A percentile compares a stretch with the other conserved stretches of the same genome.
These are phyloP conservation scores for Dalbergia cultrata DNA, from an alignment of 306 rosid species.

Conservation along the genomic window DNA sequence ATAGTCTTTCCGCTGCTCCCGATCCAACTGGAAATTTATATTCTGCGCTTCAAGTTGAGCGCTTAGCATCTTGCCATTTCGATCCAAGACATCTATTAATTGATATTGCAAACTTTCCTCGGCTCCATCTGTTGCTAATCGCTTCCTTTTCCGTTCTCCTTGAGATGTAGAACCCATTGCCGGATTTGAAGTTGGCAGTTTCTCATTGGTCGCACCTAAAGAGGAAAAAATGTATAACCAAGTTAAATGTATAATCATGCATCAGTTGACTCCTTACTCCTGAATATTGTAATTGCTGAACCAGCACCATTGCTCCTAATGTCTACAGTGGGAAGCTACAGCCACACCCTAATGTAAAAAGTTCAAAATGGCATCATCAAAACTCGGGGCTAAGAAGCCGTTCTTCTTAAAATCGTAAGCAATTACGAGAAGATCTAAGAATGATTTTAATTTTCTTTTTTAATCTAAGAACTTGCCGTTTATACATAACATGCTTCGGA, in stretches of 20 bases:
- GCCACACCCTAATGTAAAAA: background rate
- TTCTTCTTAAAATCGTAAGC: slow-evolving; percentile 6
- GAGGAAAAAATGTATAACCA: slow-evolving; percentile 10
- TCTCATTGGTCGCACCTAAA: slow-evolving; percentile 57
- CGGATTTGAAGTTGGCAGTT: slow-evolving; percentile 56
- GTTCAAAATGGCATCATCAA: slow-evolving; percentile 12
- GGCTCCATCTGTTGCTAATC: slow-evolving; percentile 55
- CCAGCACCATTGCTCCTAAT: background rate
- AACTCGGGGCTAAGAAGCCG: slow-evolving; percentile 5
- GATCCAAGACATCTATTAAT: slow-evolving; percentile 71
- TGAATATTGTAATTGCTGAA: background rate
- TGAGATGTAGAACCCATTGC: slow-evolving; percentile 70
- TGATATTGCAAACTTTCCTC: slow-evolving; percentile 63
- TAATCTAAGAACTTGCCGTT: background rate
- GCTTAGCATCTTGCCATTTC: slow-evolving; percentile 69
- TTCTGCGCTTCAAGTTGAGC: slow-evolving; percentile 76
- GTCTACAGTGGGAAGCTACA: background rate
- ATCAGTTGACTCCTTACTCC: background rate
- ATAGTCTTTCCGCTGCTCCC: slow-evolving; percentile 76
- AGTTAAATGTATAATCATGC: slow-evolving; percentile 6
- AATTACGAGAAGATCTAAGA: background rate
- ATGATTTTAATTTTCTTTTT: background rate
- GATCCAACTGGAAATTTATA: slow-evolving; percentile 65
- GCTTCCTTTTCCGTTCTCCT: slow-evolving; percentile 71
- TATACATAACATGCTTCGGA: slow-evolving; percentile 21